Base-by-base conservation (phyloP, 2,329 filamentous ascomycete genomes). In the Stagonosporopsis vannaccii region DNA sequence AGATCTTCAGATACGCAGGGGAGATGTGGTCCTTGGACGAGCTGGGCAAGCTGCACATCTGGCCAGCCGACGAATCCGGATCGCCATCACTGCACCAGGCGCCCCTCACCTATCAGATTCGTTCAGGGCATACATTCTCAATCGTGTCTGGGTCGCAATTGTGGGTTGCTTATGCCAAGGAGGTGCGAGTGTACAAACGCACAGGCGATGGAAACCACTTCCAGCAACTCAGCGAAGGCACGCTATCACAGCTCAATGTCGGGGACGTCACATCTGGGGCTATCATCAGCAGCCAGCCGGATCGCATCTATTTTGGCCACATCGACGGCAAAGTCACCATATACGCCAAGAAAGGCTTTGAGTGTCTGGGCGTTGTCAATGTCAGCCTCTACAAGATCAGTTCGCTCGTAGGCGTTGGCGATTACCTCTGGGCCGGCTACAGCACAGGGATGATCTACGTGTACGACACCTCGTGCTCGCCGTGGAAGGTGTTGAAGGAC, bases 361-460 rank as follows among this genome's bases (percentile, higher is more conserved):
- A 86, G 0, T 97, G 91, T 67, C 71, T 96, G n/a, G 87, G 85
- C 5, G 82, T 96, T 32, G 81, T 98, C 58, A 97, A 87, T 68
- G 85, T 97, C 66, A 98, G 92, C 75, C 85, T 93, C 13, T 98
- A 96, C 83, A 98, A 97, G 77, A 96, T 99, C 76, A 97, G 92
- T 72, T 88, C 90, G 32, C 80, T 99, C 50, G 86, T 88, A 2
- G 91, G 92, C 8, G 90, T 92, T 3, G 93, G 92, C 5, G 85
- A 88, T 58, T 85, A 91, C 68, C 81, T 99, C 0, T 99, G 95
- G 95, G 92, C 92, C 25, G 94, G 89, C 2, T 98, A 93, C 79
- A 97, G 94, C 74, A 97, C 91, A 0, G 95, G 95, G 15, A 96
- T 90, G 83, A 87, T 97, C 28, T 95, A 92, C 68, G 90, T 98